Conservation (phyloP, 352 stramenopile species). For the Pythium volutum region DNA sequence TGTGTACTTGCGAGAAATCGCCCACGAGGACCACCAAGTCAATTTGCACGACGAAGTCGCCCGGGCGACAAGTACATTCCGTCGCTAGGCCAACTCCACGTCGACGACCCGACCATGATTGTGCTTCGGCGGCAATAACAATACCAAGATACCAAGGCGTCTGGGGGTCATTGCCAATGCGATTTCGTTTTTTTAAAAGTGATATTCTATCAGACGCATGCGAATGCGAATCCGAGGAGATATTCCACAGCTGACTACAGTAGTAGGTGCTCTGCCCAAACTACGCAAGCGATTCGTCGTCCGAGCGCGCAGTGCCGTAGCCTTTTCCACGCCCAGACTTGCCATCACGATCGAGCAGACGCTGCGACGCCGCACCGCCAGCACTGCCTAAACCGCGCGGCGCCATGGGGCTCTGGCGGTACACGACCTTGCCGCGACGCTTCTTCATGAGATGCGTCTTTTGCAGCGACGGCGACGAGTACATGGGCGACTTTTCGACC, state of each 20-base stretch:
- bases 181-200: neutral
- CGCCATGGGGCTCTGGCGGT: constrained; percentile 79
- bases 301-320: constrained; percentile 50
- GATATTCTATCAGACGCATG: neutral
- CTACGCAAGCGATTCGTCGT: constrained; percentile 11
- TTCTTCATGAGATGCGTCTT: constrained; percentile 85
- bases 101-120: constrained; percentile 19
- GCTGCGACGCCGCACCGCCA: constrained; percentile 49
- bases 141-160: too few relatives aligned
- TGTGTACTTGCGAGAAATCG: constrained; percentile 43
- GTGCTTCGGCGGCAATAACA: constrained; percentile 12
- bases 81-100: constrained; percentile 38
- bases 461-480: constrained; percentile 77
- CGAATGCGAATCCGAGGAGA: neutral
- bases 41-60: constrained; percentile 36
- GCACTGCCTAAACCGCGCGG: constrained; percentile 41
- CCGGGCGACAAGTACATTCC: constrained; percentile 45
- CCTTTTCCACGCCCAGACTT: constrained; percentile 29
- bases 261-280: too few relatives aligned
- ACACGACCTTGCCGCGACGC: constrained; percentile 73
- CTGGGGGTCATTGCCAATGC: neutral
- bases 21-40: constrained; percentile 46
- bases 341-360: constrained; percentile 47
- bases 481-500: constrained; percentile 85
- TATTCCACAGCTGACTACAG: neutral